Evolutionary conservation across 2,329 filamentous ascomycete genomes (phyloP).

Genomic region (Blumeria hordei): DNA sequence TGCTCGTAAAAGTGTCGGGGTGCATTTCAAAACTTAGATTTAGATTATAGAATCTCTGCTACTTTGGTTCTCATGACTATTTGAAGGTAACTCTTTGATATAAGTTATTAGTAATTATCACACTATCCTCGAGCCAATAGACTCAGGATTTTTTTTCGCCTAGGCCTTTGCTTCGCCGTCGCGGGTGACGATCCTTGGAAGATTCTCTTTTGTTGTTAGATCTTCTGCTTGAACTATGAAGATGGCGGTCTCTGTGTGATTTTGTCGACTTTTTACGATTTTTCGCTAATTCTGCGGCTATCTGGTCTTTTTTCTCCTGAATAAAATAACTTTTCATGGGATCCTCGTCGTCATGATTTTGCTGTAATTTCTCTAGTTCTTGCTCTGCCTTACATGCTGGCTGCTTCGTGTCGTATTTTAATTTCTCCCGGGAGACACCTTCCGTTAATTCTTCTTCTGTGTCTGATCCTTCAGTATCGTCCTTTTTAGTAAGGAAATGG

Average conservation of each 20-base stretch:
- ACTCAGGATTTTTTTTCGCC: too few species aligned
- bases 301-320: conserved; percentile 74
- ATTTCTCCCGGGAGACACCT: conserved; percentile 17
- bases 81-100: too few species aligned
- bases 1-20: too few species aligned
- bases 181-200: too few species aligned
- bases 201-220: background rate
- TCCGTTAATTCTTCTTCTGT: conserved; percentile 15
- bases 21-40: too few species aligned
- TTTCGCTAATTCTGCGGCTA: conserved; percentile 42
- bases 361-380: conserved; percentile 51
- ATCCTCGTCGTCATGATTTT: conserved; percentile 79
- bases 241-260: conserved; percentile 6
- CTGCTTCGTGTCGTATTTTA: conserved; percentile 20
- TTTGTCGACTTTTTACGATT: conserved; percentile 7
- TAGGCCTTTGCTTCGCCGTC: too few species aligned
- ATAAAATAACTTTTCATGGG: conserved; percentile 89
- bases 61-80: too few species aligned
- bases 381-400: conserved; percentile 58
- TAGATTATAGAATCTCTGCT: too few species aligned
- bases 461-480: conserved; percentile 14
- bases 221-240: background rate
- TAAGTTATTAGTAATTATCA: too few species aligned
- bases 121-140: too few species aligned
- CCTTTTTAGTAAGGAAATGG: conserved; percentile 7